Conservation (phyloP, 495 filamentous ascomycete genomes). For the Antarctomyces pellizariae region DNA sequence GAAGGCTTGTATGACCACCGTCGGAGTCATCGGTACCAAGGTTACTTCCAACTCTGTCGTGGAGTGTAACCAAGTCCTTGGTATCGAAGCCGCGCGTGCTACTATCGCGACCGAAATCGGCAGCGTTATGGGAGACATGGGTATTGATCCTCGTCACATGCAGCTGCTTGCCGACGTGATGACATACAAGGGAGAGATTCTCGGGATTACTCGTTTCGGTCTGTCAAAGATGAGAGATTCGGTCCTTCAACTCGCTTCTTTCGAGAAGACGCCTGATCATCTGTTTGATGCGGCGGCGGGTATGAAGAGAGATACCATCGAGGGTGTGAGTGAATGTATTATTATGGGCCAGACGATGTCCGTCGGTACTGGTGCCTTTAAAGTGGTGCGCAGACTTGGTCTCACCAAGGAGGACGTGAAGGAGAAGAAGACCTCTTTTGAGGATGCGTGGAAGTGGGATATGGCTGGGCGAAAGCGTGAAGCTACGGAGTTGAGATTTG, state of each 20-base stretch:
- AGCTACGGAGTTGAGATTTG: too few relatives aligned
- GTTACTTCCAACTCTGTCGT: constrained; percentile 71
- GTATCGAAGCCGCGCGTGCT: constrained; percentile 78
- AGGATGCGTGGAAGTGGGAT: constrained; percentile 37
- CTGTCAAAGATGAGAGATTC: constrained; percentile 91
- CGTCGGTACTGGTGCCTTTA: constrained; percentile 78
- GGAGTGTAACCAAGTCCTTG: constrained; percentile 78
- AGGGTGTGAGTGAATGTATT: constrained; percentile 90
- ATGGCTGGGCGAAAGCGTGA: constrained; percentile 6
- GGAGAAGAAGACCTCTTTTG: constrained; percentile 46
- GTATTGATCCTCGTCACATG: constrained; percentile 96
- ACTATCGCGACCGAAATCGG: constrained; percentile 67
- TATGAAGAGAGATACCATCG: constrained; percentile 71
- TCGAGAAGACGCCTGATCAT: constrained; percentile 97
- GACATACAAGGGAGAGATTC: constrained; percentile 94
- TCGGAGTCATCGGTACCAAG: constrained; percentile 53
- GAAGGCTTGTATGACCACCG: constrained; percentile 70
- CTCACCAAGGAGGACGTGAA: constrained; percentile 39
- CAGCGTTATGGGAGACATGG: constrained; percentile 72
- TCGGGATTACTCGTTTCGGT: constrained; percentile 95
- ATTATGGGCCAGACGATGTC: constrained; percentile 92
- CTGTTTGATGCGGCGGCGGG: constrained; percentile 82
- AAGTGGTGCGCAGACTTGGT: constrained; percentile 55
- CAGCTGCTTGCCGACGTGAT: constrained; percentile 95
- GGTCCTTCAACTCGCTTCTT: constrained; percentile 83